Base-by-base conservation (phyloP, 1,284 basidiomycete genomes). In the Puccinia coronata region DNA sequence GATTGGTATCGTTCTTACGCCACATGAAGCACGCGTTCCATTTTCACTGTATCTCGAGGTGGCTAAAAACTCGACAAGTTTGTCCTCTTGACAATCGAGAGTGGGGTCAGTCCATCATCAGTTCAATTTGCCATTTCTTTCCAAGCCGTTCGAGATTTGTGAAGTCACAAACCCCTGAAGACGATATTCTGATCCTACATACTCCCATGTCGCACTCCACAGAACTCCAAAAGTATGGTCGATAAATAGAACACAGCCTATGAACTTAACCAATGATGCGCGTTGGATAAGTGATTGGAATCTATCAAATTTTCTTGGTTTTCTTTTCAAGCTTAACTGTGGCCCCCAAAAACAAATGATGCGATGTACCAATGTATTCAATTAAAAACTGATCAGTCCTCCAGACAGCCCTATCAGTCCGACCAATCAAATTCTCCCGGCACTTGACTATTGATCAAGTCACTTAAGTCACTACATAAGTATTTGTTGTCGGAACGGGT, bases 1-100 rank as follows among this genome's bases (percentile, higher is more conserved):
- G 71, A 31, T n/a, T 73, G 28, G 39, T 5, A 16, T 8, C 36
- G 11, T 28, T 34, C 36, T 51, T 20, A 39, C 41, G 16, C 73
- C 23, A 20, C 16, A 28, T 71, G 36, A 81, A 98, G 96, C 96
- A 99, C 86, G 96, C 96, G 5, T 99, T 99, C 90, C 96, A 99
- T 88, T 99, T 99, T 88, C 96, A 99, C 87, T 99, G 96, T 87
- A 99, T 99, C 86, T 97, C 96, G 28, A 92, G 97, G 75, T 99
- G 97, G 97, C 90, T 99, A 84, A 99, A 99, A 90, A 98, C 97
- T 25, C 91, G 97, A 84, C 97, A 98, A 87, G 97, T 99, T 65
- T 99, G 97, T 87, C 97, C 96, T 2, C 88, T 99, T 82, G 97
- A 99, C 88, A 99, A 99, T 88, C 91, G 93, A 85, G 88, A 87